A percentile compares a stretch with the other conserved stretches of the same genome.
Conservation (phyloP, 371 early-diverging fungal genomes). For the Lichtheimia ornata region DNA sequence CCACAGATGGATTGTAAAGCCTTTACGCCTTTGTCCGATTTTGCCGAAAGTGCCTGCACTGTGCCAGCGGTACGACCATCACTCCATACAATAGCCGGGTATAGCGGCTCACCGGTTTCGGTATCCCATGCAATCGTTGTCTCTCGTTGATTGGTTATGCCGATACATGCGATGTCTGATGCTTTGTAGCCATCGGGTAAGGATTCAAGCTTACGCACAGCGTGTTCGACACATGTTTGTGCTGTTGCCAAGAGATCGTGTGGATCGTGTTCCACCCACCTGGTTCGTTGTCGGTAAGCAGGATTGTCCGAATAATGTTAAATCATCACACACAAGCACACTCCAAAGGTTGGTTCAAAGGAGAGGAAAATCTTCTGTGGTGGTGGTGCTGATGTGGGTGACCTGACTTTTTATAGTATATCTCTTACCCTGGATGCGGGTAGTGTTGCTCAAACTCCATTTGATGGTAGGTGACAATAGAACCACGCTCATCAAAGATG, state of each 20-base stretch:
- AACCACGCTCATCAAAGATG: slow-evolving; percentile 83
- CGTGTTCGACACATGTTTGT: slow-evolving; percentile 69
- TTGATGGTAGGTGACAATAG: slow-evolving; percentile 78
- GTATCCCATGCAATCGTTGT: slow-evolving; percentile 92
- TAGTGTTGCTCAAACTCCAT: slow-evolving; percentile 81
- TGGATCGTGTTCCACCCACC: slow-evolving; percentile 95
- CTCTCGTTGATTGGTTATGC: slow-evolving; percentile 97
- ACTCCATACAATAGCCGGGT: slow-evolving; percentile 94
- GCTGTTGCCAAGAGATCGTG: slow-evolving; percentile 74
- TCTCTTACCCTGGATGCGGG: slow-evolving; percentile 78
- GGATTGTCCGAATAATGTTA: neutral
- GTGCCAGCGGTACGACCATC: slow-evolving; percentile 84
- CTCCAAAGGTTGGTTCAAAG: neutral
- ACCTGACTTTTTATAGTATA: neutral
- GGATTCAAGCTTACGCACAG: slow-evolving; percentile 65
- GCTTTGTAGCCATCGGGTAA: slow-evolving; percentile 55
- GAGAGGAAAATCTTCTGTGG: neutral
- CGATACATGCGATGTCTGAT: slow-evolving; percentile 75
- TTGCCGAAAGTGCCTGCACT: slow-evolving; percentile 64
- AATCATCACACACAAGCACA: too few species aligned
- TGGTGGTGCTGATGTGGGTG: too few species aligned
- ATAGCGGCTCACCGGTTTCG: slow-evolving; percentile 79
- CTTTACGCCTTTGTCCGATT: slow-evolving; percentile 41
- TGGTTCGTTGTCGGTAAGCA: slow-evolving; percentile 16
- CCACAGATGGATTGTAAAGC: slow-evolving; percentile 69